phyloP scores from a whole-genome alignment of 139 green algal genomes.

The Chlorella sp. region DNA sequence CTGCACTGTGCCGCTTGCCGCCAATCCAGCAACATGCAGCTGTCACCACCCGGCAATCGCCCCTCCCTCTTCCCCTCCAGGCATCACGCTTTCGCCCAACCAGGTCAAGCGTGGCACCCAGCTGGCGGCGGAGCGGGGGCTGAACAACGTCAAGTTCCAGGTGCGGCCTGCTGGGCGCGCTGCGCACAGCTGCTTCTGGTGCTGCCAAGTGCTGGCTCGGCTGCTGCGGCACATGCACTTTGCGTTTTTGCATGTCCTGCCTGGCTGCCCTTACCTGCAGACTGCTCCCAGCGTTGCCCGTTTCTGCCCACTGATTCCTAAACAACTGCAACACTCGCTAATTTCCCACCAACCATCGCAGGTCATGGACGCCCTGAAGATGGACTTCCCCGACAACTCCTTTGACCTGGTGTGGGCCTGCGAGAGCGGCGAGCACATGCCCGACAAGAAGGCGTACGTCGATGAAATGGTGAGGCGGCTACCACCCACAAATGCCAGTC shows the following conservation, averaged over 20 bases:
- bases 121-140: constrained; percentile 77
- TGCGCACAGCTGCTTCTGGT: neutral
- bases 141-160: constrained; percentile 81
- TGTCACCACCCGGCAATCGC: neutral
- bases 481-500: too few species aligned
- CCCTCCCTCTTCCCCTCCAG: constrained; percentile 39
- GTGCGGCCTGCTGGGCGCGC: neutral
- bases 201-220: neutral
- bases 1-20: neutral
- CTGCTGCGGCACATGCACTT: neutral
- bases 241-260: neutral
- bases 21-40: neutral
- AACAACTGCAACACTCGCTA: too few species aligned
- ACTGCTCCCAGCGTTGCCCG: too few species aligned
- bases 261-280: neutral
- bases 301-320: too few species aligned
- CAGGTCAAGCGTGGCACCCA: constrained; percentile 86
- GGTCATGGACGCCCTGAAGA: constrained; percentile 95
- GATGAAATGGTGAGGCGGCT: constrained; percentile 81
- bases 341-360: constrained; percentile 28
- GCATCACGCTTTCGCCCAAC: constrained; percentile 91
- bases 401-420: constrained; percentile 99
- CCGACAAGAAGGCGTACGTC: constrained; percentile 96
- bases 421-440: constrained; percentile 98
- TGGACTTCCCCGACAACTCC: constrained; percentile 85